Percentiles rank a stretch among this genome's conserved stretches.
Evolutionary conservation across 164 flowering plant species (phyloP).

Genomic region (Stephania yunnanensis): DNA sequence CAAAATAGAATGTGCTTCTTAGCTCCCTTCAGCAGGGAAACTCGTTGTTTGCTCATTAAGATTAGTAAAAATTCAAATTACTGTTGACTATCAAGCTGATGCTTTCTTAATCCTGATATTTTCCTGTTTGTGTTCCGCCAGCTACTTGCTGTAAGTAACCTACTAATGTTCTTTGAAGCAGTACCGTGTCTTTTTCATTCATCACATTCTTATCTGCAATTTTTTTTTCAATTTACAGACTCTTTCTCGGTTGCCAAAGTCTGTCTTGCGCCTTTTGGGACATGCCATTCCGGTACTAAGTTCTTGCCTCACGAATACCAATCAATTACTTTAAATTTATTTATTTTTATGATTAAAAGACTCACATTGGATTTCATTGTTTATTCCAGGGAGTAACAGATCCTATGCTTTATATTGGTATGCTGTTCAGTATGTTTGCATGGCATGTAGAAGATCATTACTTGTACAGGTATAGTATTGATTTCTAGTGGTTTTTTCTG

Average conservation of each 20-base stretch:
- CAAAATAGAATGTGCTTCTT: no score
- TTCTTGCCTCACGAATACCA: background rate
- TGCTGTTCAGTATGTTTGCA: slow-evolving; percentile 98
- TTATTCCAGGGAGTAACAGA: slow-evolving; percentile 90
- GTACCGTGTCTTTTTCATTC: background rate
- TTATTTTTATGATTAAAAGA: background rate
- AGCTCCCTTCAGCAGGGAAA: background rate
- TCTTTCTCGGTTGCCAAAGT: slow-evolving; percentile 67
- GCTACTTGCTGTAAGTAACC: background rate
- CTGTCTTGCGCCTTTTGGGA: slow-evolving; percentile 72
- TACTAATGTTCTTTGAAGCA: background rate
- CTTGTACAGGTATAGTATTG: slow-evolving; percentile 64
- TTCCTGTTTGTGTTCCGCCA: background rate
- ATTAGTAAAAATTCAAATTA: background rate
- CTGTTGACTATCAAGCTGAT: background rate
- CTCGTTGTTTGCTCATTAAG: background rate
- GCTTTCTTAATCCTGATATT: background rate
- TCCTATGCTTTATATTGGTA: slow-evolving; percentile 99
- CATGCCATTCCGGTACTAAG: slow-evolving; percentile 73
- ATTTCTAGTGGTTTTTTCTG: background rate
- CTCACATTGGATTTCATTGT: slow-evolving; percentile 7
- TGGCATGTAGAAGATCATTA: slow-evolving; percentile 99
- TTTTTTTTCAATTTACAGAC: slow-evolving; percentile 47
- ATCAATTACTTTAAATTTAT: background rate
- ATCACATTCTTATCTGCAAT: background rate